Base-by-base conservation (phyloP, 257 asterid genomes). In the Anisodus acutangulus region DNA sequence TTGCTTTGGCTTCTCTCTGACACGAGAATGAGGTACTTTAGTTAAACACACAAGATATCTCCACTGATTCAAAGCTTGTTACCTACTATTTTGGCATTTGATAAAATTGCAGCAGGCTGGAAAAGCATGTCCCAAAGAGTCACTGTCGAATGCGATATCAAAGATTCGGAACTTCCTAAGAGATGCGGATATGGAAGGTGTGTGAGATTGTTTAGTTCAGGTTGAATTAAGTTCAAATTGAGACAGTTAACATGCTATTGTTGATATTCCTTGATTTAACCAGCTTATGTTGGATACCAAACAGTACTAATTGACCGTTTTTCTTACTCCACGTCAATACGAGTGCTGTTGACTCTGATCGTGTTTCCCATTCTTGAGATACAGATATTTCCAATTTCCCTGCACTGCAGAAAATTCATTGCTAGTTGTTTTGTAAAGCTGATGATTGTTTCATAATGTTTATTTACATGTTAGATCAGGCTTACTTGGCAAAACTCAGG, bases 1-100 rank as follows among this genome's bases (percentile, higher is more conserved):
- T 83, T 91, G 90, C 85, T 91, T 93, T 87, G 98, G 94, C 85
- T 93, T 94, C 90, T 94, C 97, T 87, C 93, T 94, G 86, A 90
- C 95, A 66, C 98, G 98, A 94, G 81, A 91, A 89, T 58, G 98
- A 94, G 94, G 97, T 92, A 83, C 49, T 82, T 59, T 63, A 8
- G 72, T 82, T 54, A 76, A 76, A 76, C 5, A 26, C 3, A 4
- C 13, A 3, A 51, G 49, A 53, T 76, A 26, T 76, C 64, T 16
- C 66, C 19, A n/a, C 49, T 41, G 60, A 54, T 47, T 82, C 22
- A 35, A 82, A 53, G 26, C 51, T 71, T 26, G 37, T 8, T 13
- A 81, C 17, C n/a, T 43, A 37, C 35, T 47, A 70, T 49, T 81
- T 62, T 66, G 67, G 13, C 31, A 64, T 67, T 60, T 64, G 86